Evolutionary conservation across 306 rosid species (phyloP), one percentile per base, ranked within the genome.

Genomic region (Oemleria cerasiformis): DNA sequence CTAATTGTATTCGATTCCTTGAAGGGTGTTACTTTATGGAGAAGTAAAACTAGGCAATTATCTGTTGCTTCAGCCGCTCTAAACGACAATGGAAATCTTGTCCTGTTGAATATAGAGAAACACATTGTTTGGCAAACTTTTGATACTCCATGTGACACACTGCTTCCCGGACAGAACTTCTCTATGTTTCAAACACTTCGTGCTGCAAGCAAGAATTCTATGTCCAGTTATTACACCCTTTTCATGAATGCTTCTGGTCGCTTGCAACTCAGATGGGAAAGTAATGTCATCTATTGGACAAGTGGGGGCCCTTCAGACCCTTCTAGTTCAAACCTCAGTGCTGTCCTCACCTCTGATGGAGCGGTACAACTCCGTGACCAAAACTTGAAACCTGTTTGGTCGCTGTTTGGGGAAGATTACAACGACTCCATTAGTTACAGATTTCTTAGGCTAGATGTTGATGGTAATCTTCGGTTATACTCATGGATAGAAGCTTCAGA

Each of bases 151-250:
- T 81, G 87, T 43, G 92, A 92, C 80, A 85, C 88, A 16, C 96
- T 92, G 61, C 87, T 92, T 73, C 96, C 97, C 5, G 90, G 91
- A 70, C 97, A 92, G 84, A 80, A 73, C 65, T 85, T 92, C 58
- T 68, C 87, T 65, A 78, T 62, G 51, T 21, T 34, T 21, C 67
- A 79, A 47, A 67, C 20, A 11, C 96, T 92, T 72, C 81, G 96
- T 4, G 88, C 97, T 57, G 79, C 90, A 7, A 81, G 92, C 74
- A 76, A 51, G 71, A 71, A 72, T 63, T 67, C 75, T 1, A 12
- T 71, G 68, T 81, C 90, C 39, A 92, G 97, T 80, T 85, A 82
- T 77, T 92, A 88, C 76, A 85, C 75, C 64, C 96, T 92, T 67
- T 78, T 66, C 80, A 74, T 88, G 86, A 85, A 86, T 78, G 81